Evolutionary conservation across 2,329 filamentous ascomycete genomes (phyloP), one percentile per base, ranked within the genome.

Genomic region (Hortaea sp.): DNA sequence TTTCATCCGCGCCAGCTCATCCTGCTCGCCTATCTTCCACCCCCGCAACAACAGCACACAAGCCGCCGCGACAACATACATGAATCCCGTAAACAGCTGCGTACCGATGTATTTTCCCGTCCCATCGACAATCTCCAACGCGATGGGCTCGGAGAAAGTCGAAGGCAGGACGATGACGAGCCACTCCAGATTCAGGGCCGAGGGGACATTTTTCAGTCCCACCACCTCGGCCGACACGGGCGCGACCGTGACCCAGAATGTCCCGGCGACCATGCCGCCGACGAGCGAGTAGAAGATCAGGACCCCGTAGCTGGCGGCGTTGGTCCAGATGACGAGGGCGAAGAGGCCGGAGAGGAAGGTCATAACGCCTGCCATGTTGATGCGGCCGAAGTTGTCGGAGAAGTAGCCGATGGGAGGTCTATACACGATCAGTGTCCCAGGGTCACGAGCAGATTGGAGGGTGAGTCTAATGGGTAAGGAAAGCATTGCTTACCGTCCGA

Each of bases 221-320:
- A 89, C 78, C 1, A 90, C 78, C 63, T 90, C 85, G 2, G 82
- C 82, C 5, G 77, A 77, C 5, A 89, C 78, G 0, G 85, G 84
- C 0, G 71, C 81, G 29, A 84, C 75, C 1, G 81, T 81, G 6
- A 56, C 53, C 64, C 79, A 88, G 54, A 85, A 82, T 0, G 79
- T 82, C 5, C 86, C 86, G 2, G 78, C 79, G 1, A 88, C 79
- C 2, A 70, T 72, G 2, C 85, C 85, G 5, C 72, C 73, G 1
- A 87, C 63, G 10, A 90, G 64, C 1, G 79, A 74, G 57, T 85
- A 90, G 56, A 89, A 76, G 30, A 90, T 72, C 29, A 87, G 69
- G 0, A 85, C 77, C 0, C 78, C 81, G 51, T 79, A 84, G 52
- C 73, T 76, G 38, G 78, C 76, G 1, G 84, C 83, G 49, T 81